Evolutionary conservation across 345 rosid species (phyloP).

Genomic region (Ceriops decandra): DNA sequence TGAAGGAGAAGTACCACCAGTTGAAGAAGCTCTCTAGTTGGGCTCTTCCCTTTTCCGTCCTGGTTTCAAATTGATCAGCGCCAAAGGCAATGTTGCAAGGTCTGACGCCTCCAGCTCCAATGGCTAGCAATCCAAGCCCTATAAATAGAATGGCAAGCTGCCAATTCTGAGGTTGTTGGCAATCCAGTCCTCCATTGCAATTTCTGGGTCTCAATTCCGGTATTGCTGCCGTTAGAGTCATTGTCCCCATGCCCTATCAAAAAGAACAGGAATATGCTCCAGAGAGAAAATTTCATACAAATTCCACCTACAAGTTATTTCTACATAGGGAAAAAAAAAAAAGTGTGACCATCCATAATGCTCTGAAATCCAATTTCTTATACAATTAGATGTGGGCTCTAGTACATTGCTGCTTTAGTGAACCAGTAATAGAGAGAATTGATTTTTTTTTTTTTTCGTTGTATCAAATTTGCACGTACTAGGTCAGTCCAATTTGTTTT

Average conservation of each 20-base stretch:
- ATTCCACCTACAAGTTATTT: background rate
- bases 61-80: slow-evolving; percentile 66
- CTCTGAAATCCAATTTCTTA: too few relatives aligned
- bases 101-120: slow-evolving; percentile 69
- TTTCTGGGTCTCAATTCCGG: slow-evolving; percentile 39
- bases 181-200: slow-evolving; percentile 32
- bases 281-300: background rate
- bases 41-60: slow-evolving; percentile 43
- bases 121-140: slow-evolving; percentile 45
- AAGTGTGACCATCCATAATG: background rate
- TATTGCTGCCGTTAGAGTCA: slow-evolving; percentile 52
- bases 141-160: slow-evolving; percentile 46
- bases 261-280: background rate
- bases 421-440: too few relatives aligned
- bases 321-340: background rate
- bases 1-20: slow-evolving; percentile 83
- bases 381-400: too few relatives aligned
- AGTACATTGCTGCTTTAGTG: too few relatives aligned
- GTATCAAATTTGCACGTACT: too few relatives aligned
- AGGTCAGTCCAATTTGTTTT: too few relatives aligned
- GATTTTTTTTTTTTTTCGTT: too few relatives aligned
- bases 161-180: slow-evolving; percentile 38
- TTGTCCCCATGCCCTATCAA: slow-evolving; percentile 54
- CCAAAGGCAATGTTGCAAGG: slow-evolving; percentile 85
- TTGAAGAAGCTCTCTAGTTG: slow-evolving; percentile 68